Base-by-base conservation (phyloP, 1,139 yeast species). In the Pneumocystis oryctolagi region DNA sequence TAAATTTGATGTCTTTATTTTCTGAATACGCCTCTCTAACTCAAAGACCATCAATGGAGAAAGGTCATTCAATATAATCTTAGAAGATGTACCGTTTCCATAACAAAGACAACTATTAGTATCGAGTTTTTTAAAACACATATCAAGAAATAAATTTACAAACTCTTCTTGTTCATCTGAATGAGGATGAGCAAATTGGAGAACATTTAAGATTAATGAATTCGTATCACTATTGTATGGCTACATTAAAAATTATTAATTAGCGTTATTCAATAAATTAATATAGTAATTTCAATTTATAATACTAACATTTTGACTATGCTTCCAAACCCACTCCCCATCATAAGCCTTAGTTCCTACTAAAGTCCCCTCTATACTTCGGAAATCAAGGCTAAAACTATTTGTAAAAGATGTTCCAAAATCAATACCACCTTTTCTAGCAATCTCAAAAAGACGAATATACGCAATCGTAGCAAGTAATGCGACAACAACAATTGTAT, bases 381-480 rank as follows among this genome's bases (percentile, higher is more conserved):
- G n/a, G 75, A 64, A 18, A 63, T 59, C n/a, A 30, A 60, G 18
- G 61, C 32, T 5, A 62, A 47, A 40, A 64, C 57, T n/a, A 64
- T 58, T 18, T 71, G 37, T 71, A 69, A 68, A 72, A 71, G 61
- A 35, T 73, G 74, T 12, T 64, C 64, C 25, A 67, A 67, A 5
- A 62, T 59, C 16, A 64, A 62, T 37, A 9, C 55, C 55, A 8
- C 62, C 66, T 20, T 63, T 62, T 30, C 63, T 60, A 70, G 88
- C 87, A 68, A 87, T 85, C 71, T 88, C 95, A 56, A 89, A 85
- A 28, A 89, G 82, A 20, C 92, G 82, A 69, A 89, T 80, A 74
- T 89, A 92, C 14, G 94, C 89, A 64, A 87, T 77, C 9, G 95
- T 85, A 1, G 95, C 95, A 65, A 88, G 75, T 64, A 89, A 75